These are phyloP conservation scores for Alternaria brassicae DNA, from an alignment of 2,329 filamentous ascomycete genomes.

Conservation along the genomic window DNA sequence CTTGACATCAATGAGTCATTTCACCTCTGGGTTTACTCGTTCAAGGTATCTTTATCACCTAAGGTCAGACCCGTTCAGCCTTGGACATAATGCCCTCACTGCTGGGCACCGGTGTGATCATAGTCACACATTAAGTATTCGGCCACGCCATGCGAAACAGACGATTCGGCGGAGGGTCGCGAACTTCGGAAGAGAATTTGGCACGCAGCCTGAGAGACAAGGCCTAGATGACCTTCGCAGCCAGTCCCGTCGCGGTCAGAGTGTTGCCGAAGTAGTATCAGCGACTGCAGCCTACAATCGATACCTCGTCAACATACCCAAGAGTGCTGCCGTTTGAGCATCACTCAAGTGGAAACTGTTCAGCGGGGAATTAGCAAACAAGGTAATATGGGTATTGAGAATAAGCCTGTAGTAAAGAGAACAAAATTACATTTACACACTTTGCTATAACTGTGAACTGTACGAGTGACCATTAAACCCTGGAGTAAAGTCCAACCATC, in stretches of 20 bases:
- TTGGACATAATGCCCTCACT: background rate
- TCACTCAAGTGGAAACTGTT: background rate
- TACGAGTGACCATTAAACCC: too few relatives aligned
- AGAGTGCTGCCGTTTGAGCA: background rate
- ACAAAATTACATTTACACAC: background rate
- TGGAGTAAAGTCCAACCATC: too few relatives aligned
- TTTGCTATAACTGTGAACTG: too few relatives aligned
- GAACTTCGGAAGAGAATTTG: background rate
- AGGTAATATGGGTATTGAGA: background rate
- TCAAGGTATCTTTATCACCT: background rate
- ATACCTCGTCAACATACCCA: background rate
- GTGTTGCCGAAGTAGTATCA: background rate
- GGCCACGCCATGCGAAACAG: background rate
- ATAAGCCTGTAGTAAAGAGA: background rate
- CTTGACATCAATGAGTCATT: too few relatives aligned
- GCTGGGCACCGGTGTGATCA: background rate
- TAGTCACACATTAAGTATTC: background rate
- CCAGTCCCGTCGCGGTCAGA: background rate
- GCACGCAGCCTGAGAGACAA: background rate
- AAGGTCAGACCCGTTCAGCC: background rate
- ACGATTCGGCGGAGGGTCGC: background rate
- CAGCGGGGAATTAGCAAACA: background rate
- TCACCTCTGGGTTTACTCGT: background rate
- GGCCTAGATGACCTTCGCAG: background rate
- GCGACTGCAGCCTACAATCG: background rate